These are phyloP conservation scores for Fragilariopsis cylindrus DNA, from an alignment of 108 stramenopile genomes.

Conservation along the genomic window DNA sequence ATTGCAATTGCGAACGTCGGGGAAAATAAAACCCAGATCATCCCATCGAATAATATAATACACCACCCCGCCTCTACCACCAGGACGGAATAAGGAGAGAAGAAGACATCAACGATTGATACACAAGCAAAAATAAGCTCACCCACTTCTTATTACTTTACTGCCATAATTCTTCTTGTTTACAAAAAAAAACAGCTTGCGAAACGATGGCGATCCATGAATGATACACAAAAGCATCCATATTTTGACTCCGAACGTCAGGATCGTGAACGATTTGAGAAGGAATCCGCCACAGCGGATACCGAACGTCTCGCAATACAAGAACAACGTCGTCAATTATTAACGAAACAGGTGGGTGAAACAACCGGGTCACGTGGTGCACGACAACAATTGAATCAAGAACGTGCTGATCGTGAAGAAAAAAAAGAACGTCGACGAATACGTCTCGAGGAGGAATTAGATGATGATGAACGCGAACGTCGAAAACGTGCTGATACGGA, in stretches of 20 bases:
- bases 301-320: slow-evolving; percentile 47
- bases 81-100: neutral
- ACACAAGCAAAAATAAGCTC: neutral
- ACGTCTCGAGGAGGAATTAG: slow-evolving; percentile 42
- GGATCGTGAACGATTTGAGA: slow-evolving; percentile 70
- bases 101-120: neutral
- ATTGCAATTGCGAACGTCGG: too few relatives aligned
- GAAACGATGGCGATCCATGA: slow-evolving; percentile 68
- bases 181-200: slow-evolving; percentile 44
- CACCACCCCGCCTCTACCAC: neutral
- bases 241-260: slow-evolving; percentile 61
- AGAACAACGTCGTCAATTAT: slow-evolving; percentile 54
- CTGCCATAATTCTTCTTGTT: neutral
- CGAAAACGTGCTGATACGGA: slow-evolving; percentile 41
- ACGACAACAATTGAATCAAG: slow-evolving; percentile 48
- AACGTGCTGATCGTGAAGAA: slow-evolving; percentile 43
- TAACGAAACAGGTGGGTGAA: slow-evolving; percentile 58
- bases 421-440: slow-evolving; percentile 28
- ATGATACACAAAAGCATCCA: slow-evolving; percentile 34
- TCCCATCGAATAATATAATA: too few relatives aligned
- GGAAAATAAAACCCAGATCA: too few relatives aligned
- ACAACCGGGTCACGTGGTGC: slow-evolving; percentile 55
- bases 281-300: slow-evolving; percentile 77
- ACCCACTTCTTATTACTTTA: neutral
- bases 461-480: slow-evolving; percentile 58